Conservation (phyloP, 768 basidiomycete genomes). For the Candolleomyces efflorescens region DNA sequence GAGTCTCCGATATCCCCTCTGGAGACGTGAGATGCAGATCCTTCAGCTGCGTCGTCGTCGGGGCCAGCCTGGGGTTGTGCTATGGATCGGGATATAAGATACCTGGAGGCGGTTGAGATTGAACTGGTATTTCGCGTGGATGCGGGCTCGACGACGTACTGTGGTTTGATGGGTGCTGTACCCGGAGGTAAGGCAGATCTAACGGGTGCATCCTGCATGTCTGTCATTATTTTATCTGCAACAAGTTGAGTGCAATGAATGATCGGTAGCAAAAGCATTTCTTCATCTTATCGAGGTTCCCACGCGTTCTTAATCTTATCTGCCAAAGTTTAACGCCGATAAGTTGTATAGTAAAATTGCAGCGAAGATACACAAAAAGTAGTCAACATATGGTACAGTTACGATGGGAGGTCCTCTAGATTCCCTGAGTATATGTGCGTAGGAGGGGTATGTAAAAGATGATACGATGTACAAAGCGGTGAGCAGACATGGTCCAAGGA, state of each 20-base stretch:
- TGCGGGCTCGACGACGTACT: slow-evolving; percentile 20
- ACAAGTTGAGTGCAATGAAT: background rate
- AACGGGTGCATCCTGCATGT: background rate
- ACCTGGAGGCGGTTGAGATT: no score
- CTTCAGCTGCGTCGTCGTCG: slow-evolving; percentile 57
- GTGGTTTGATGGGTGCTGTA: slow-evolving; percentile 35
- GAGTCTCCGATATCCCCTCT: slow-evolving; percentile 18
- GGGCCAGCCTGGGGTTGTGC: slow-evolving; percentile 19
- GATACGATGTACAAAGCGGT: no score
- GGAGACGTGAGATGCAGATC: slow-evolving; percentile 36
- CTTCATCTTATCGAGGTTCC: background rate
- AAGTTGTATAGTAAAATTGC: background rate
- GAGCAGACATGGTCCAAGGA: no score
- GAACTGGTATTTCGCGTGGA: no score
- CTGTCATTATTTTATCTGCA: background rate
- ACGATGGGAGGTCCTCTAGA: no score
- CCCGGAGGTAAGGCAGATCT: slow-evolving; percentile 18
- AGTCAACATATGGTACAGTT: no score
- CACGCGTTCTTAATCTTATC: background rate
- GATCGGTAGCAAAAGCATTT: background rate
- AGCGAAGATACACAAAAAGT: no score
- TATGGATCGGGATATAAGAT: no score
- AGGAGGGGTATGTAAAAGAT: no score
- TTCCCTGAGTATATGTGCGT: no score
- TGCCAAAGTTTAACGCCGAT: background rate